phyloP scores from a whole-genome alignment of 2,329 filamentous ascomycete genomes.

The Colletotrichum limetticola region DNA sequence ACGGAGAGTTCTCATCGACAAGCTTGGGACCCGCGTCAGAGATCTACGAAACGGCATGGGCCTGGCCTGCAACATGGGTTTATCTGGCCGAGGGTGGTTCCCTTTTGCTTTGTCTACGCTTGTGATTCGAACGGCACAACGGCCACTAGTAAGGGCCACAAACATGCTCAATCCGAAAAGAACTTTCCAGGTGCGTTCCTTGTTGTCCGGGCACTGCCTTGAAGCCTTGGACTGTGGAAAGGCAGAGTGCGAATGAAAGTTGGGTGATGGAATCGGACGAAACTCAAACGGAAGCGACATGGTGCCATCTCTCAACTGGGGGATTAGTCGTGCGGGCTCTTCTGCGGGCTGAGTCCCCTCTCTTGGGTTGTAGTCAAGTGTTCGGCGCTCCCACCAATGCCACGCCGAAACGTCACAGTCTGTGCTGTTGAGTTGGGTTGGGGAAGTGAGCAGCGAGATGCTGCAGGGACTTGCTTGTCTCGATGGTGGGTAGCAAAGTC shows the following conservation, averaged over 20 bases:
- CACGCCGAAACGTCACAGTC: conserved; percentile 25
- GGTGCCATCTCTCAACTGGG: not conserved
- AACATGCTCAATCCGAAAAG: not conserved
- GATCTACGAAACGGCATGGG: conserved; percentile 32
- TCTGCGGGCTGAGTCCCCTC: not conserved
- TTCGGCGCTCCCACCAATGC: not conserved
- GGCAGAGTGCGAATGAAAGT: not conserved
- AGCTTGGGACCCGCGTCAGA: conserved; percentile 1
- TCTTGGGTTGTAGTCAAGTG: not conserved
- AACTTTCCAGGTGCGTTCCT: conserved; percentile 5
- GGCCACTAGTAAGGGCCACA: not conserved
- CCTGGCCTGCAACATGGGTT: not conserved
- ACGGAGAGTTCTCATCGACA: not conserved
- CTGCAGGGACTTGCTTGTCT: conserved; percentile 15
- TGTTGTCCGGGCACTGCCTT: not conserved
- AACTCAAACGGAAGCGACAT: conserved; percentile 15
- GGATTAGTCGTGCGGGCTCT: not conserved
- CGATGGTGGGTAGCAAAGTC: not conserved
- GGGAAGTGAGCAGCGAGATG: not conserved
- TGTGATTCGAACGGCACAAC: conserved; percentile 1
- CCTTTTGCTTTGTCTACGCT: not conserved
- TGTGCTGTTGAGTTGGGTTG: conserved; percentile 8
- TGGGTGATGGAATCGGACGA: conserved; percentile 13
- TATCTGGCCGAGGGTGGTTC: conserved; percentile 9
- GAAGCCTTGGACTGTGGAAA: not conserved